These are phyloP conservation scores for Boechera stricta DNA, from an alignment of 345 rosid species.

Conservation along the genomic window DNA sequence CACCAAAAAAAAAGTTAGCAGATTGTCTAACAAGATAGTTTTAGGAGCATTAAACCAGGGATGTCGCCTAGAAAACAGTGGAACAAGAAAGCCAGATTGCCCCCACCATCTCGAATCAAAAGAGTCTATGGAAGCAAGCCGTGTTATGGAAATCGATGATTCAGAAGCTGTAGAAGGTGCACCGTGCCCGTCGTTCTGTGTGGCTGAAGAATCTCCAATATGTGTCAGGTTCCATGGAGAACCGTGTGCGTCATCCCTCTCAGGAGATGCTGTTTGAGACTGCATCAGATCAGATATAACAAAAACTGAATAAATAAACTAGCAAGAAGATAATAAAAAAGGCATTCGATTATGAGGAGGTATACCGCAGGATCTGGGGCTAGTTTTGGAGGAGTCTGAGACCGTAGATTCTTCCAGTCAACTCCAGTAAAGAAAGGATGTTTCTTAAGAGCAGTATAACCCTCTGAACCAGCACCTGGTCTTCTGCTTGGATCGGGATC, in stretches of 20 bases:
- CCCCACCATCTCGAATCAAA: slow-evolving; percentile 90
- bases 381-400: slow-evolving; percentile 70
- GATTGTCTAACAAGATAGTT: not conserved
- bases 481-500: slow-evolving; percentile 82
- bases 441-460: slow-evolving; percentile 71
- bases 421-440: slow-evolving; percentile 82
- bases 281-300: not conserved
- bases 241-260: slow-evolving; percentile 58
- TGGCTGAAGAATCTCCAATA: slow-evolving; percentile 62
- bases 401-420: slow-evolving; percentile 78
- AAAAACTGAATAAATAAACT: not conserved
- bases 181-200: slow-evolving; percentile 60
- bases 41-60: not conserved
- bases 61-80: not conserved
- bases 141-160: slow-evolving; percentile 65
- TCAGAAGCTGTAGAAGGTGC: slow-evolving; percentile 62
- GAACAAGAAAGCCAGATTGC: slow-evolving; percentile 28
- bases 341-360: not conserved
- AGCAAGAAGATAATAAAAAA: slow-evolving; percentile 1
- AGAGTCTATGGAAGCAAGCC: slow-evolving; percentile 96
- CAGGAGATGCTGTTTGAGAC: slow-evolving; percentile 61
- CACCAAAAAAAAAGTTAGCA: not conserved
- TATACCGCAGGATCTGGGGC: slow-evolving; percentile 62
- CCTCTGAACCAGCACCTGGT: slow-evolving; percentile 84
- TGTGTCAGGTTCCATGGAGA: slow-evolving; percentile 84